Evolutionary conservation across 2,329 filamentous ascomycete genomes (phyloP), one percentile per base, ranked within the genome.

Genomic region (Cercospora nicotianae): DNA sequence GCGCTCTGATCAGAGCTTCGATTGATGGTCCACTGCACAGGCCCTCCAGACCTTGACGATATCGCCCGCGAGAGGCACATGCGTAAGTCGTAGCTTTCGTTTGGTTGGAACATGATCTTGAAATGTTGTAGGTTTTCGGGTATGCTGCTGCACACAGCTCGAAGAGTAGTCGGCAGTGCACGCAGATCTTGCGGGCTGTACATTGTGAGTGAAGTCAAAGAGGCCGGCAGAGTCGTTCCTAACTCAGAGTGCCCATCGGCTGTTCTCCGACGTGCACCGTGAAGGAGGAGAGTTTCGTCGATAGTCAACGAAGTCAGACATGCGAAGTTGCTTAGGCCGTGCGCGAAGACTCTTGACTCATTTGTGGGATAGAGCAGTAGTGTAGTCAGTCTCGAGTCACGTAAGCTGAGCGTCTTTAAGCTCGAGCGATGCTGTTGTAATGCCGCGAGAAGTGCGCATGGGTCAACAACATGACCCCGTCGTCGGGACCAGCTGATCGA

Each of bases 1-100:
- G 36, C 16, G 36, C 36, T 42, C 36, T 9, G 6, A 3, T 42
- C 36, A 42, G 36, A 42, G 36, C 6, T 42, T 42, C 36, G 36
- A 53, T 53, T 55, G 18, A 63, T 13, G 18, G 18, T 48, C 42
- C 60, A 63, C 42, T 63, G 42, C 28, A 55, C 3, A 48, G 60
- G 20, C 0, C 23, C 36, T 33, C 9, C 45, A 13, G 18, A 6
- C 39, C 7, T 61, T 10, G 33, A 10, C 36, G 6, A 26, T 26
- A 13, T 12, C 3, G 18, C 12, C 45, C 23, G 20, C 36, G 60
- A 18, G 39, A 31, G 26, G 51, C 30, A 30, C 31, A 53, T 20
- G 10, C 26, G 60, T 30, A 23, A 13, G n/a, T 63, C 28, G n/a
- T 13, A 23, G 3, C 10, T 1, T 30, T 26, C 5, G 13, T 16